Percentiles rank a stretch among this genome's conserved stretches.
phyloP scores from a whole-genome alignment of 129 eudicot species.

The Helianthus annuus region DNA sequence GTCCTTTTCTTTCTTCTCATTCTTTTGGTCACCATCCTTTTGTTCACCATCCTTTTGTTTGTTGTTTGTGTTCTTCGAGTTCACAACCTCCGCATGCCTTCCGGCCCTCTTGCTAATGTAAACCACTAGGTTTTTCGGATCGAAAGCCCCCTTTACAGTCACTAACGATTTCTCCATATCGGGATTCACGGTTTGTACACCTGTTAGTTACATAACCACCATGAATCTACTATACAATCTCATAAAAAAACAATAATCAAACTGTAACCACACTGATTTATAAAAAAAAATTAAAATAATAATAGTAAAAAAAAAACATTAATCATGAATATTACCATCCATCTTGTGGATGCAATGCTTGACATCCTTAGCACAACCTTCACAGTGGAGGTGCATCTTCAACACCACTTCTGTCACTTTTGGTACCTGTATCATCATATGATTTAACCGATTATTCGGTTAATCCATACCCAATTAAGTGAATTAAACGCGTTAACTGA shows the following conservation, averaged over 20 bases:
- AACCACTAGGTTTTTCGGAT: slow-evolving; percentile 51
- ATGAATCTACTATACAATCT: neutral
- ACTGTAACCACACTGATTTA: no score
- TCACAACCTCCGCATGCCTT: slow-evolving; percentile 51
- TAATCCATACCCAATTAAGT: no score
- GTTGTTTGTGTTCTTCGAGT: slow-evolving; percentile 2
- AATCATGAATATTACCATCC: slow-evolving; percentile 48
- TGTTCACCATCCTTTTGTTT: slow-evolving; percentile 16
- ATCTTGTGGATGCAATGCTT: slow-evolving; percentile 53
- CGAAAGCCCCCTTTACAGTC: slow-evolving; percentile 63
- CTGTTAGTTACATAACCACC: slow-evolving; percentile 24
- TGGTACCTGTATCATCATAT: slow-evolving; percentile 32
- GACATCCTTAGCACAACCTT: slow-evolving; percentile 67
- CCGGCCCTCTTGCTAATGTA: slow-evolving; percentile 51
- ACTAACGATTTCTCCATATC: slow-evolving; percentile 55
- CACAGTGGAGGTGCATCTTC: slow-evolving; percentile 70
- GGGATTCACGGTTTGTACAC: slow-evolving; percentile 60
- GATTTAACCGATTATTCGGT: no score
- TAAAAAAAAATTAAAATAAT: neutral
- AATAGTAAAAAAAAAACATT: no score
- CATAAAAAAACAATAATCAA: neutral
- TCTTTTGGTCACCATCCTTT: slow-evolving; percentile 2
- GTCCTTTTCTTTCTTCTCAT: slow-evolving; percentile 11
- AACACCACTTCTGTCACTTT: slow-evolving; percentile 52
- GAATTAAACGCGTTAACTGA: no score